phyloP scores from a whole-genome alignment of 306 rosid genomes.

The Vigna unguiculata region DNA sequence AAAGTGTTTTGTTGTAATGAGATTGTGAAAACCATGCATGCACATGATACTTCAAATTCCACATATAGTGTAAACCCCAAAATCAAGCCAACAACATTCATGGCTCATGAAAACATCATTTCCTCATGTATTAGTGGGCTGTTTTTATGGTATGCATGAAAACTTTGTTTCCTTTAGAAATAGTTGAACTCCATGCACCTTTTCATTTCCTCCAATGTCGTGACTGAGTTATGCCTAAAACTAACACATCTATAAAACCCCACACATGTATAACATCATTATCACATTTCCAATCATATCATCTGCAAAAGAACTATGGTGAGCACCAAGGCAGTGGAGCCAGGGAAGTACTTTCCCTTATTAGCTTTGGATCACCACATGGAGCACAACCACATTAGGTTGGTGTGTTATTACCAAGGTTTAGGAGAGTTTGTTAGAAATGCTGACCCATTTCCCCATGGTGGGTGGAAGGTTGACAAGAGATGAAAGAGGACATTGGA shows the following conservation, averaged over 20 bases:
- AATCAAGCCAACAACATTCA: no score
- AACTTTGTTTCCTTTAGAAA: no score
- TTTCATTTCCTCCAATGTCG: no score
- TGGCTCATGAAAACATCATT: no score
- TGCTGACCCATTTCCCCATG: conserved; percentile 55
- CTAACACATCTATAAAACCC: neutral
- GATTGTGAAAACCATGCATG: neutral
- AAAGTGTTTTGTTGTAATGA: neutral
- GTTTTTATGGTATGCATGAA: no score
- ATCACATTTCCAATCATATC: no score
- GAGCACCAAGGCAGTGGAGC: conserved; percentile 61
- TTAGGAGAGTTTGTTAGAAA: conserved; percentile 42
- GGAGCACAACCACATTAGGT: conserved; percentile 63
- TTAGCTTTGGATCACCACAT: conserved; percentile 56
- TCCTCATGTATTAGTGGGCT: no score
- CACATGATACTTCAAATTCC: neutral
- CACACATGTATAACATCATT: neutral
- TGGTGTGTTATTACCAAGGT: conserved; percentile 64
- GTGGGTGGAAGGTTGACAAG: conserved; percentile 50
- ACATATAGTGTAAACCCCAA: no score
- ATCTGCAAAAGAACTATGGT: conserved; percentile 69
- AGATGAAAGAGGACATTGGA: conserved; percentile 63
- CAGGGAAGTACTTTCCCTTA: conserved; percentile 50
- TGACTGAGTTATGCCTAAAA: no score
- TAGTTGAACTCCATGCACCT: no score